Evolutionary conservation across 148 eudicot genomes (phyloP).

Genomic region (Rhododendron simsii): DNA sequence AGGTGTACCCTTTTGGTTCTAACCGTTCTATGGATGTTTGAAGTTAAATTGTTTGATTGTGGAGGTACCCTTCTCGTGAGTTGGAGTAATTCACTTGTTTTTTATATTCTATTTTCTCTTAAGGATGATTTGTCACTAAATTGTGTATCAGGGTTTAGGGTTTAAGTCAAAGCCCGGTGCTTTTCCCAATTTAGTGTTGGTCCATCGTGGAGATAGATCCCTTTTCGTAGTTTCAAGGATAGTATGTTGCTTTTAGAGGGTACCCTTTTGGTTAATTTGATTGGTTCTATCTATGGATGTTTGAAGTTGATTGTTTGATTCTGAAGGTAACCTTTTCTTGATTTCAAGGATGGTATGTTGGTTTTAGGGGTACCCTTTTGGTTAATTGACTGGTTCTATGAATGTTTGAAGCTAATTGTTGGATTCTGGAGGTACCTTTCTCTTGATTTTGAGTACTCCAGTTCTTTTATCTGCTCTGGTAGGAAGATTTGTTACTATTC

Average conservation of each 20-base stretch:
- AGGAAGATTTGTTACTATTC: neutral
- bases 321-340: slow-evolving; percentile 48
- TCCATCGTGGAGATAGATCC: slow-evolving; percentile 84
- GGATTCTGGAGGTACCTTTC: slow-evolving; percentile 50
- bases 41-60: slow-evolving; percentile 9
- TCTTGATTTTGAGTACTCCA: neutral
- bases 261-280: neutral
- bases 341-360: neutral
- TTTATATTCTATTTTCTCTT: no score
- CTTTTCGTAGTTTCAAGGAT: neutral
- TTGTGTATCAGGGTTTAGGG: no score
- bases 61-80: slow-evolving; percentile 43
- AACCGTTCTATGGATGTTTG: neutral
- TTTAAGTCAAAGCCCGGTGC: slow-evolving; percentile 74
- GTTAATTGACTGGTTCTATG: neutral
- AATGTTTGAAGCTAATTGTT: neutral
- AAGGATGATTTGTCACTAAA: no score
- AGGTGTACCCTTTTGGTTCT: neutral
- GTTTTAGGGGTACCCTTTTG: neutral
- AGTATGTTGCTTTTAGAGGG: neutral
- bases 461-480: neutral
- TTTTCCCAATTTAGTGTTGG: slow-evolving; percentile 66
- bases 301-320: neutral
- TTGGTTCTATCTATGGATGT: neutral
- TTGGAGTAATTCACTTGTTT: no score